phyloP scores from a whole-genome alignment of 148 eudicot genomes.

The Bassia scoparia region DNA sequence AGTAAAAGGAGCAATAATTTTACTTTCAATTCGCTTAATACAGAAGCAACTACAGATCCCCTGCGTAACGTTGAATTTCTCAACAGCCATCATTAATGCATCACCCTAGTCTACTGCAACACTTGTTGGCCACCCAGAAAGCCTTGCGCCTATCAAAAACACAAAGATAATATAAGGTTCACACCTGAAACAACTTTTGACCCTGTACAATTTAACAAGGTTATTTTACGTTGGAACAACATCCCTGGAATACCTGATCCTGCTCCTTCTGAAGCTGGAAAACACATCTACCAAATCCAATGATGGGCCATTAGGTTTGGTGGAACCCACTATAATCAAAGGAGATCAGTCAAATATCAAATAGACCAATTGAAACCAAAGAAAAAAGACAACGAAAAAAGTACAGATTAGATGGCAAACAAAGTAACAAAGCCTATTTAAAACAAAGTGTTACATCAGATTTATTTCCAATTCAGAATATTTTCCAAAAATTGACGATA shows the following conservation, averaged over 20 bases:
- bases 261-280: slow-evolving; percentile 99
- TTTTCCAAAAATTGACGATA: slow-evolving; percentile 2
- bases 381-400: not conserved
- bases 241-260: slow-evolving; percentile 68
- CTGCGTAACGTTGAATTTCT: slow-evolving; percentile 79
- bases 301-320: slow-evolving; percentile 75
- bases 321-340: slow-evolving; percentile 80
- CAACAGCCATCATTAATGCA: slow-evolving; percentile 99
- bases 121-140: slow-evolving; percentile 96
- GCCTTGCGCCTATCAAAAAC: slow-evolving; percentile 71
- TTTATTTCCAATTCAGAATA: not conserved
- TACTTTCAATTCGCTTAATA: slow-evolving; percentile 83
- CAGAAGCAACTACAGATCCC: slow-evolving; percentile 87
- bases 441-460: not conserved
- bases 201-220: not conserved
- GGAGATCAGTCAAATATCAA: slow-evolving; percentile 17
- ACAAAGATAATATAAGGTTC: not conserved
- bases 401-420: not conserved
- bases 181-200: slow-evolving; percentile 1
- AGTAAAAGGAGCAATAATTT: slow-evolving; percentile 8
- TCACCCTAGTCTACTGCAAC: slow-evolving; percentile 97
- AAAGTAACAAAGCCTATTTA: not conserved
- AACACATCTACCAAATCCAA: slow-evolving; percentile 92
- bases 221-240: not conserved
- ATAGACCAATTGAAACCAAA: not conserved